Evolutionary conservation across 805 yeast genomes (phyloP).

Genomic region (Saturnispora galanensis): DNA sequence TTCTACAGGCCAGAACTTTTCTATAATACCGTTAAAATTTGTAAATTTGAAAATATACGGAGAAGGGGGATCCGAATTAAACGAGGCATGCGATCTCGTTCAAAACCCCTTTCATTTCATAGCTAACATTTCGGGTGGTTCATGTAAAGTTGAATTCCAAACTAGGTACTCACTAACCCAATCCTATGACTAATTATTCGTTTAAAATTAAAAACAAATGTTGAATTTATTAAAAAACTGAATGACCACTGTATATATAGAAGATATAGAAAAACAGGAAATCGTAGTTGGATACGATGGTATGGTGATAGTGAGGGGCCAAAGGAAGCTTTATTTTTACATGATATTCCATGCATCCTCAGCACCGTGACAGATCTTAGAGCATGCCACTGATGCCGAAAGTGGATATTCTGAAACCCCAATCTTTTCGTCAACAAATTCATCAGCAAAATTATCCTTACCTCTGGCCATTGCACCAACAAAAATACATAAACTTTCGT

Average conservation of each 20-base stretch:
- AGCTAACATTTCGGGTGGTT: too few species aligned
- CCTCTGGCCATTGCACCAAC: slow-evolving; percentile 99
- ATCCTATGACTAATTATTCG: too few species aligned
- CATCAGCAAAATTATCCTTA: slow-evolving; percentile 94
- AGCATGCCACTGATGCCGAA: slow-evolving; percentile 96
- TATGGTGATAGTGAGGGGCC: too few species aligned
- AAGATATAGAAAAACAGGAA: not conserved
- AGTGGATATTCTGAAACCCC: slow-evolving; percentile 93
- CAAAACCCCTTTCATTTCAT: too few species aligned
- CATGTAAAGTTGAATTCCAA: too few species aligned
- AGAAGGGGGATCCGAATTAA: too few species aligned
- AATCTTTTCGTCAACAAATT: slow-evolving; percentile 89
- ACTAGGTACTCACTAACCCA: too few species aligned
- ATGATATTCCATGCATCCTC: slow-evolving; percentile 94
- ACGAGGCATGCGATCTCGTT: too few species aligned
- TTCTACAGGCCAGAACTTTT: too few species aligned
- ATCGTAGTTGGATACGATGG: slow-evolving; percentile 5
- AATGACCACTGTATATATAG: not conserved
- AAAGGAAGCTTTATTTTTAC: slow-evolving; percentile 15
- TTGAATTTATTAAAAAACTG: slow-evolving; percentile 4
- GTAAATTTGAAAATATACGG: too few species aligned
- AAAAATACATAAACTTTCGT: slow-evolving; percentile 93
- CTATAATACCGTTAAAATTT: too few species aligned
- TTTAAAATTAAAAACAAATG: not conserved
- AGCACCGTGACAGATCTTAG: slow-evolving; percentile 96